Evolutionary conservation across 805 yeast genomes (phyloP), one percentile per base, ranked within the genome.

Genomic region (Starmerella geochares): DNA sequence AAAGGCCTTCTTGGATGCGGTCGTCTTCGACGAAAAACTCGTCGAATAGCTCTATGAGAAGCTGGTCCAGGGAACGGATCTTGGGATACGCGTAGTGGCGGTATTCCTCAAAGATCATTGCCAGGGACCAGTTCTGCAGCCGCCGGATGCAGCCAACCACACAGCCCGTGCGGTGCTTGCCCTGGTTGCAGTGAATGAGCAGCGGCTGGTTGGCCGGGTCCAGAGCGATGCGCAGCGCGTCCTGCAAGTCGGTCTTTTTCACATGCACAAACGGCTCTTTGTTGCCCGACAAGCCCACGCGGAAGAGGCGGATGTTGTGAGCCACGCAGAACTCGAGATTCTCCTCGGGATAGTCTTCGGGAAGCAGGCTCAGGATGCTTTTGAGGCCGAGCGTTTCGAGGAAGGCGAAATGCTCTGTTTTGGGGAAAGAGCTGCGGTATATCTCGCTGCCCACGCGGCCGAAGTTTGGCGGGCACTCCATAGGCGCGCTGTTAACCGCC

Each of bases 101-200:
- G 67, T 92, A 92, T 63, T 92, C 98, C 60, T 92, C 97, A 62
- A 92, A 87, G 17, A 90, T 92, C 79, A 90, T 84, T 1, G 95
- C 82, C 55, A 87, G 67, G 2, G 94, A 81, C 98, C 98, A 92
- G 53, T 81, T 79, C 62, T 90, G 97, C 47, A 88, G 67, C 59
- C 92, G 73, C 53, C 98, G 70, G 29, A 92, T 73, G 62, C 96
- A 90, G 2, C 98, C 98, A 27, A 92, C 88, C 14, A 92, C 71
- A 65, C 97, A 92, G 0, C 98, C 98, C 0, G 98, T 92, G 58
- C 98, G 74, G 65, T 92, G 98, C 54, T 90, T 92, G 10, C 98
- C 98, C 52, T 96, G 71, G 67, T 92, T 92, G 67, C 98, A 92
- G 65, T 92, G 98, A 39, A 92, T 85, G 55, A 92, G 70, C 11